Conservation (phyloP, 345 rosid species). For the Arabidopsis suecica region DNA sequence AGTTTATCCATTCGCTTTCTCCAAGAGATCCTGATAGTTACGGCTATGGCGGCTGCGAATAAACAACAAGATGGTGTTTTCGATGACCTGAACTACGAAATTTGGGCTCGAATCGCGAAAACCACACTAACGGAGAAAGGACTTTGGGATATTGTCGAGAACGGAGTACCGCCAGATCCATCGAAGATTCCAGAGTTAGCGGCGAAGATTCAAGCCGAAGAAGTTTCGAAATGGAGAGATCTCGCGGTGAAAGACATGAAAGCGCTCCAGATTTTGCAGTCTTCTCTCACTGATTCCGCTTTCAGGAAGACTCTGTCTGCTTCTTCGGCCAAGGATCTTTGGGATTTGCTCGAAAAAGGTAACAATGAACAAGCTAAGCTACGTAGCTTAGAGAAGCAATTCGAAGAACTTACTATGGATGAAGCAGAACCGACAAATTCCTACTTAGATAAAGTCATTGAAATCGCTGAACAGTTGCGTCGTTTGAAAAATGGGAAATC, state of each 20-base stretch:
- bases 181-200: neutral
- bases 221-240: slow-evolving; percentile 20
- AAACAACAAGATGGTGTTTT: neutral
- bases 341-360: slow-evolving; percentile 5
- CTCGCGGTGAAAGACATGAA: slow-evolving; percentile 18
- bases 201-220: neutral
- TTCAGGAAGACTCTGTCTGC: neutral
- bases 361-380: neutral
- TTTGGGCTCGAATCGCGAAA: slow-evolving; percentile 23
- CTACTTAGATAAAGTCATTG: slow-evolving; percentile 2
- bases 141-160: slow-evolving; percentile 30
- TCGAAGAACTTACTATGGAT: slow-evolving; percentile 7
- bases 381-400: slow-evolving; percentile 22
- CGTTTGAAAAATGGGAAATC: slow-evolving; percentile 10
- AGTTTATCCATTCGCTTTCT: slow-evolving; percentile 11
- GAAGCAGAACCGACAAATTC: slow-evolving; percentile 9
- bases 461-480: slow-evolving; percentile 19
- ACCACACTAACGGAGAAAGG: neutral
- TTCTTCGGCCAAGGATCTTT: neutral
- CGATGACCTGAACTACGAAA: neutral
- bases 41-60: slow-evolving; percentile 3
- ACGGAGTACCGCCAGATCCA: slow-evolving; percentile 19
- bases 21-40: slow-evolving; percentile 2
- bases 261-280: slow-evolving; percentile 1
- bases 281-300: neutral